Percentiles rank a stretch among this genome's conserved stretches.
Conservation (phyloP, 2,329 filamentous ascomycete genomes). For the Trichophyton equinum region DNA sequence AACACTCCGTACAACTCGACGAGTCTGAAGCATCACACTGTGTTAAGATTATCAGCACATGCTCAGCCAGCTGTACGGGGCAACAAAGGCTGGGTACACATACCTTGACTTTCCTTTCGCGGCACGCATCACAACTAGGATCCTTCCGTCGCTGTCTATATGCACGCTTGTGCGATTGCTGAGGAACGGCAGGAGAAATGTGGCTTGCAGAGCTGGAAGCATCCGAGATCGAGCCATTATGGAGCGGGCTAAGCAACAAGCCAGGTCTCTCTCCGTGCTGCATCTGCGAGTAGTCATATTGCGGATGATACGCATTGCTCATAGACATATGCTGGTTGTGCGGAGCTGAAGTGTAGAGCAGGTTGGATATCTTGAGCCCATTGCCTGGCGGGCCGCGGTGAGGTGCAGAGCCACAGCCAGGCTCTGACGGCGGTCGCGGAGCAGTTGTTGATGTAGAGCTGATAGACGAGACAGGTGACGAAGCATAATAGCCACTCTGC, state of each 20-base stretch:
- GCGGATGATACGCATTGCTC: slow-evolving; percentile 24
- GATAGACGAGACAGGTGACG: slow-evolving; percentile 9
- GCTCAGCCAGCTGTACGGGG: neutral
- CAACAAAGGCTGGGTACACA: neutral
- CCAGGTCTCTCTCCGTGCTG: slow-evolving; percentile 29
- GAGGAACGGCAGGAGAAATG: slow-evolving; percentile 32
- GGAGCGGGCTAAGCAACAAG: slow-evolving; percentile 24
- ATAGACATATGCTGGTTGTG: slow-evolving; percentile 17
- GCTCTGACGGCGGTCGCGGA: neutral
- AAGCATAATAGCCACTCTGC: neutral
- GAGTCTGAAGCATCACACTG: slow-evolving; percentile 92
- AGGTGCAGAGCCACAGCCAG: slow-evolving; percentile 24
- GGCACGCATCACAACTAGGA: slow-evolving; percentile 91
- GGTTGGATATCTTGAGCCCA: slow-evolving; percentile 31
- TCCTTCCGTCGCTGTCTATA: slow-evolving; percentile 93
- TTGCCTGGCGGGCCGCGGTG: slow-evolving; percentile 29
- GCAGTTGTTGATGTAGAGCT: slow-evolving; percentile 6
- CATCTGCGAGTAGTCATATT: slow-evolving; percentile 29
- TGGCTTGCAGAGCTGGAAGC: slow-evolving; percentile 21
- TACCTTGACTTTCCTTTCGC: slow-evolving; percentile 63
- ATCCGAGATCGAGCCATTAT: slow-evolving; percentile 29
- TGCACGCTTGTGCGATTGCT: slow-evolving; percentile 74
- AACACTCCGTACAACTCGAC: slow-evolving; percentile 92
- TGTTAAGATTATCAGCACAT: neutral
- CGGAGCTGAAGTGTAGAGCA: slow-evolving; percentile 27